phyloP scores from a whole-genome alignment of 805 yeast genomes.

The Metschnikowia baotianmanensis region DNA sequence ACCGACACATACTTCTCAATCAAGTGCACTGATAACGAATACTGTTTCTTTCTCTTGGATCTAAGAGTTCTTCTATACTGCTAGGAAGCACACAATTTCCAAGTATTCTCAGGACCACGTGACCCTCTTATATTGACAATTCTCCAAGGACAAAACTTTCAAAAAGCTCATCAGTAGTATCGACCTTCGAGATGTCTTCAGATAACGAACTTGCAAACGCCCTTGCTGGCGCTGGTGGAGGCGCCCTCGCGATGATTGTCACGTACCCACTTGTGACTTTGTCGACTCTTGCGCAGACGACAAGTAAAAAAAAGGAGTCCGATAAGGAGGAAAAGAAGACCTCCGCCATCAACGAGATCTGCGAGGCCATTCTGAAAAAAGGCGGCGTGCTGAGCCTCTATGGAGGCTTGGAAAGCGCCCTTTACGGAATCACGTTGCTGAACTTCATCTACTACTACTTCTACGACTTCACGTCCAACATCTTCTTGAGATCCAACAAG shows the following conservation, averaged over 20 bases:
- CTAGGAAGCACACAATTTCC: neutral
- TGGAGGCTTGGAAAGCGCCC: constrained; percentile 83
- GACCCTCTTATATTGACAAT: neutral
- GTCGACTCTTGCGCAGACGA: constrained; percentile 87
- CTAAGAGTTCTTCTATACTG: neutral
- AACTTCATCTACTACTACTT: constrained; percentile 89
- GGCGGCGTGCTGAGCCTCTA: constrained; percentile 66
- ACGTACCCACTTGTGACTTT: constrained; percentile 89
- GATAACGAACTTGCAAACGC: constrained; percentile 69
- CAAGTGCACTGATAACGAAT: too few relatives aligned
- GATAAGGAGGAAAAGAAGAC: constrained; percentile 15
- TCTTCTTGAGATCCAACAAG: constrained; percentile 37
- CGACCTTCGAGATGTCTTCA: constrained; percentile 9
- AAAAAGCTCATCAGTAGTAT: neutral
- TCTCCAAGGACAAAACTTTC: neutral
- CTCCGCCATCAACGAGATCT: constrained; percentile 27
- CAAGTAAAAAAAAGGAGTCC: constrained; percentile 24
- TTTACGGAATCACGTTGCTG: constrained; percentile 81
- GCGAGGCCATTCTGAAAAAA: constrained; percentile 50
- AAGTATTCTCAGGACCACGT: too few relatives aligned
- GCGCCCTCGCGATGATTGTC: constrained; percentile 79
- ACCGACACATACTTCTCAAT: neutral
- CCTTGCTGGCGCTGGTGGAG: constrained; percentile 93
- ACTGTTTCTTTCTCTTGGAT: too few relatives aligned
- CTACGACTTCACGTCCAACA: constrained; percentile 66